Percentiles rank a stretch among this genome's conserved stretches.
phyloP scores from a whole-genome alignment of 225 moss, liverwort and hornwort genomes.

The Lunularia cruciata region DNA sequence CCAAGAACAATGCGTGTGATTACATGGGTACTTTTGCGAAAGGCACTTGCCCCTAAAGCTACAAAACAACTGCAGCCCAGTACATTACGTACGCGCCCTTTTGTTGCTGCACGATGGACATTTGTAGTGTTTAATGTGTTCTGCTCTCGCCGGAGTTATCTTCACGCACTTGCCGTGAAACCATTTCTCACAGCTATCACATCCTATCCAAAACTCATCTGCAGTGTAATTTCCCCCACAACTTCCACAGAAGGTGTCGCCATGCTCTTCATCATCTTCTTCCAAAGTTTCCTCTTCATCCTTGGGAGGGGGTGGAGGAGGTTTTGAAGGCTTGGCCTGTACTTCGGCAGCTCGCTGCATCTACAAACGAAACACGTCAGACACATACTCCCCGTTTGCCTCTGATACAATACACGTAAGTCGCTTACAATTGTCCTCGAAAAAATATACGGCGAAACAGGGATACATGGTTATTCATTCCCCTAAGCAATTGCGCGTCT shows the following conservation, averaged over 20 bases:
- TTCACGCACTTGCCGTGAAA: conserved; percentile 57
- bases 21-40: conserved; percentile 47
- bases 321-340: conserved; percentile 45
- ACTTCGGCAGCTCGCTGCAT: conserved; percentile 35
- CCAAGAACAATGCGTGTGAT: conserved; percentile 41
- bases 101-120: conserved; percentile 56
- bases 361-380: neutral
- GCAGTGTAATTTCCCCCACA: conserved; percentile 50
- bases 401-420: no score
- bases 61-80: conserved; percentile 46
- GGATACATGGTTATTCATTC: no score
- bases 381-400: no score
- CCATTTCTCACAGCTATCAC: conserved; percentile 57
- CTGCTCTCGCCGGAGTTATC: conserved; percentile 50
- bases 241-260: conserved; percentile 52
- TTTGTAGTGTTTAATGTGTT: conserved; percentile 53
- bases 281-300: conserved; percentile 53
- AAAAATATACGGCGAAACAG: no score
- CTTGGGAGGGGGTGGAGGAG: conserved; percentile 47
- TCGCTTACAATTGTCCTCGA: no score
- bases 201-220: conserved; percentile 58
- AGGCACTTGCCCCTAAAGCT: conserved; percentile 42
- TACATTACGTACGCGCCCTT: conserved; percentile 54
- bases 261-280: conserved; percentile 52
- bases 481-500: no score